phyloP scores from a whole-genome alignment of 352 stramenopile species.

The Phytopythium boreale region DNA sequence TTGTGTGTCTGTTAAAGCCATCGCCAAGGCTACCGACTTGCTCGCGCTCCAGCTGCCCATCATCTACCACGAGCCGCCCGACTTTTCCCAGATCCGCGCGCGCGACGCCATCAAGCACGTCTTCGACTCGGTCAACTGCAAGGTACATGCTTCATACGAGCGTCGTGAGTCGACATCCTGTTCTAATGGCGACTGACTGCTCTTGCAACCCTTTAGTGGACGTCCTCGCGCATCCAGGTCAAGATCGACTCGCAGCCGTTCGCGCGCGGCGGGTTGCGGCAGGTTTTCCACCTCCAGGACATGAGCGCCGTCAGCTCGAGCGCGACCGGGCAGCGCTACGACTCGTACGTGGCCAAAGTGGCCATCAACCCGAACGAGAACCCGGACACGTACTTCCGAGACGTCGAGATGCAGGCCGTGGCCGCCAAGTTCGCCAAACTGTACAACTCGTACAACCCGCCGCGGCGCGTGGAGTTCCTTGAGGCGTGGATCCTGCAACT shows the following conservation, averaged over 20 bases:
- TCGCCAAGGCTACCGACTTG: slow-evolving; percentile 58
- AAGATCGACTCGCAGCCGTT: slow-evolving; percentile 72
- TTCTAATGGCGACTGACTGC: neutral
- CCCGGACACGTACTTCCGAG: slow-evolving; percentile 80
- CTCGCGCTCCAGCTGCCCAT: slow-evolving; percentile 49
- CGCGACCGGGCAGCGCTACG: slow-evolving; percentile 4
- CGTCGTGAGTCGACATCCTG: neutral
- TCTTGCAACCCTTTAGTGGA: slow-evolving; percentile 36
- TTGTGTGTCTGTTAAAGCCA: slow-evolving; percentile 22
- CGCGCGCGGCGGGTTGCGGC: slow-evolving; percentile 50
- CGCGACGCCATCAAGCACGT: slow-evolving; percentile 77
- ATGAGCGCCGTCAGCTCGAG: slow-evolving; percentile 20
- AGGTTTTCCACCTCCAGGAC: slow-evolving; percentile 75
- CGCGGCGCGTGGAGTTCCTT: slow-evolving; percentile 69
- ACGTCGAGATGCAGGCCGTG: slow-evolving; percentile 85
- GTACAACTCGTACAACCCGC: slow-evolving; percentile 85
- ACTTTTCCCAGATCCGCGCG: slow-evolving; percentile 56
- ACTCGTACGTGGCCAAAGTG: slow-evolving; percentile 73
- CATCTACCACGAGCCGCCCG: slow-evolving; percentile 57
- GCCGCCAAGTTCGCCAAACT: slow-evolving; percentile 73
- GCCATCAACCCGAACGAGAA: slow-evolving; percentile 78
- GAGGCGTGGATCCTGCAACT: slow-evolving; percentile 76
- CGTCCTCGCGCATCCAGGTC: slow-evolving; percentile 62
- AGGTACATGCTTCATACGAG: slow-evolving; percentile 20
- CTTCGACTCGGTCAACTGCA: slow-evolving; percentile 68